phyloP scores from a whole-genome alignment of 1,284 basidiomycete species.

The Tilletiopsis washingtonensis region DNA sequence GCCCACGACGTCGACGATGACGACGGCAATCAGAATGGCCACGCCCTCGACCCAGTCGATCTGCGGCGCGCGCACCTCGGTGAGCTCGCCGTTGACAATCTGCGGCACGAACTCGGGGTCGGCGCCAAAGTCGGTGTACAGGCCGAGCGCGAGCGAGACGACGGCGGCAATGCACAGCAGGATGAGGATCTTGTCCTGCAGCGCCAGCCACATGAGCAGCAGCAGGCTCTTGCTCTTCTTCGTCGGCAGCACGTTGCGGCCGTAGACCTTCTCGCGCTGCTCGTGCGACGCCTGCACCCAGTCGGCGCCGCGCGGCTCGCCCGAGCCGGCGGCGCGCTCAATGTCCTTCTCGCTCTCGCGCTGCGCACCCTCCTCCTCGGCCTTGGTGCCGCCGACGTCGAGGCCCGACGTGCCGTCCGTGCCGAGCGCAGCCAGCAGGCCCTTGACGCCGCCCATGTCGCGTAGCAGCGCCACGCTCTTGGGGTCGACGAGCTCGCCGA shows the following conservation, averaged over 20 bases:
- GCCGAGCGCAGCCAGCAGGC: slow-evolving; percentile 66
- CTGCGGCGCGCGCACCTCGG: slow-evolving; percentile 46
- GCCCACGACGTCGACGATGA: slow-evolving; percentile 57
- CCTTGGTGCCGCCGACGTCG: slow-evolving; percentile 21
- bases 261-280: slow-evolving; percentile 57
- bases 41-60: slow-evolving; percentile 97
- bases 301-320: slow-evolving; percentile 4
- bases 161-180: slow-evolving; percentile 83
- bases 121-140: slow-evolving; percentile 86
- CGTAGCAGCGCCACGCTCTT: slow-evolving; percentile 64
- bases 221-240: slow-evolving; percentile 72
- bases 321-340: slow-evolving; percentile 7
- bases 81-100: too few species aligned
- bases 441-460: slow-evolving; percentile 65
- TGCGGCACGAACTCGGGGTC: slow-evolving; percentile 53
- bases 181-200: slow-evolving; percentile 90
- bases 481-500: slow-evolving; percentile 83
- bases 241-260: slow-evolving; percentile 70
- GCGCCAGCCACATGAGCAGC: slow-evolving; percentile 81
- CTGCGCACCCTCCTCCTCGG: slow-evolving; percentile 9
- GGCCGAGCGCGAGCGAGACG: slow-evolving; percentile 82
- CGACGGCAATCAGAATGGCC: slow-evolving; percentile 83
- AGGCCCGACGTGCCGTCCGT: slow-evolving; percentile 54
- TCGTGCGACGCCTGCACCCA: slow-evolving; percentile 22
- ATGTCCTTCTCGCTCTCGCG: slow-evolving; percentile 10